These are phyloP conservation scores for Sugiyamaella xylanicola DNA, from an alignment of 1,139 yeast species.

Conservation along the genomic window DNA sequence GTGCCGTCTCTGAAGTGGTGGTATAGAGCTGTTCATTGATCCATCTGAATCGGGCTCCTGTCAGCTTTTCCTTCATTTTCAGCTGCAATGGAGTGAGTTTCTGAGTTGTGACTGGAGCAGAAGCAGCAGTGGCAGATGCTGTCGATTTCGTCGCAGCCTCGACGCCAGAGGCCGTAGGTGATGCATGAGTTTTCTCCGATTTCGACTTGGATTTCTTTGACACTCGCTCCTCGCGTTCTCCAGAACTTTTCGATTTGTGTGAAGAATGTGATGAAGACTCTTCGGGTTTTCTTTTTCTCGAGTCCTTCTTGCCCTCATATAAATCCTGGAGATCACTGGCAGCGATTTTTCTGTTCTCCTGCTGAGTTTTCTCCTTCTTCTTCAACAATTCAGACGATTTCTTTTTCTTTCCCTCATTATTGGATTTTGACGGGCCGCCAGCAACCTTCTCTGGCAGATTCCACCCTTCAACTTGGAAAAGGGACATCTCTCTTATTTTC, in stretches of 20 bases:
- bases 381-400: conserved; percentile 23
- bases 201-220: conserved; percentile 10
- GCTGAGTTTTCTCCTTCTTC: conserved; percentile 19
- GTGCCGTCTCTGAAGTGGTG: conserved; percentile 73
- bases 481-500: conserved; percentile 55
- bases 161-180: background rate
- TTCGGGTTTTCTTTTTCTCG: conserved; percentile 15
- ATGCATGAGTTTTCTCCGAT: background rate
- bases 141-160: background rate
- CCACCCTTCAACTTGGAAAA: conserved; percentile 86
- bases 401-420: conserved; percentile 21
- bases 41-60: conserved; percentile 97
- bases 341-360: conserved; percentile 23
- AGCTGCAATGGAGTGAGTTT: conserved; percentile 88
- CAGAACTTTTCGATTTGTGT: background rate
- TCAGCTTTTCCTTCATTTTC: conserved; percentile 90
- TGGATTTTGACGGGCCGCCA: conserved; percentile 44
- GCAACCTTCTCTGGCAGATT: conserved; percentile 60
- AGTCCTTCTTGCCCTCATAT: conserved; percentile 22
- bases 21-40: conserved; percentile 95
- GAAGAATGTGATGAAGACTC: background rate
- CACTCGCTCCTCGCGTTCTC: conserved; percentile 3
- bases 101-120: background rate
- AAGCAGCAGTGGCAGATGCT: background rate
- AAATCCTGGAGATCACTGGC: conserved; percentile 21